Base-by-base conservation (phyloP, 805 yeast genomes). In the Pichia insulana region DNA sequence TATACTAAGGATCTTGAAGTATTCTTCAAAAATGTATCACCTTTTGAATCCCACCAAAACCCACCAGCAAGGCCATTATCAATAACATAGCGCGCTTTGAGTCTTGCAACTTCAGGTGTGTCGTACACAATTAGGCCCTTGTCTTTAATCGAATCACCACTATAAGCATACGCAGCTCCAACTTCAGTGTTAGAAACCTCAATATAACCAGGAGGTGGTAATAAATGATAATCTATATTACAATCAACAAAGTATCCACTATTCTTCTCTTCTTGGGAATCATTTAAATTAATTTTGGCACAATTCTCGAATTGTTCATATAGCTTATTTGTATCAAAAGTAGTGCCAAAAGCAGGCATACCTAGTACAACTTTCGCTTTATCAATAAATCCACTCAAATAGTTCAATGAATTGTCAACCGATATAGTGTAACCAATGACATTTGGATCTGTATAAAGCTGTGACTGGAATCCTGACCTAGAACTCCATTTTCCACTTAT, bases 21-120 rank as follows among this genome's bases (percentile, higher is more conserved):
- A 36, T 64, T 51, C 2, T 31, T 28, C 37, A 61, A 55, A 35
- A 37, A 53, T 2, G 61, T 53, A 54, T 87, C 95, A 2, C 95
- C 96, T 44, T 80, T 71, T 0, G 95, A 80, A 53, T 90, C 97
- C 97, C 97, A 90, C 81, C 85, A 89, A 76, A 92, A 80, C 0
- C 84, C 95, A 0, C 98, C 97, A 0, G 81, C 94, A 9, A 88
- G 62, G 0, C 65, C 54, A 7, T 64, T 58, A 17, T 59, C 50
- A 32, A 49, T 51, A 7, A 82, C 76, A 51, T 75, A 87, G 25
- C 64, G 52, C 0, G 86, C 87, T 57, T 90, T 92, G 15, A 52
- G 51, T 8, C 56, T 52, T 2, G 73, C 75, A 2, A 81, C 69
- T 4, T 67, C 63, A 0, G 65, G 66, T 47, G 73, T 81, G 56